Evolutionary conservation across 352 stramenopile genomes (phyloP).

Genomic region (Globisporangium yorkense): DNA sequence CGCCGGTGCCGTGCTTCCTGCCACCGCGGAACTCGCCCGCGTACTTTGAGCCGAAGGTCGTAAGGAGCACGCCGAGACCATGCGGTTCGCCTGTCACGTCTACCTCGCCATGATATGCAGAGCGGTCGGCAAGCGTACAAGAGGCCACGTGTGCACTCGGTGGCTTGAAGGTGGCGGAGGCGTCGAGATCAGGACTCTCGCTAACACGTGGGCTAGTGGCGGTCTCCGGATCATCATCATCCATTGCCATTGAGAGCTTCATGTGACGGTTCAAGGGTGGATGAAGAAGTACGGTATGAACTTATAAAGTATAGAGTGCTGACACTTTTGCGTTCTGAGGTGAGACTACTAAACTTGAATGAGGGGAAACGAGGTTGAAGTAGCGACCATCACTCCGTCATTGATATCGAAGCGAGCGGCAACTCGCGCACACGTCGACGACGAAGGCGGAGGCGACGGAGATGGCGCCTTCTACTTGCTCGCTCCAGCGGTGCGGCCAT

Average conservation of each 20-base stretch:
- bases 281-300: too few species aligned
- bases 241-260: neutral
- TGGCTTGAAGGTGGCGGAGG: neutral
- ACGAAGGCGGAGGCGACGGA: neutral
- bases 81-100: slow-evolving; percentile 18
- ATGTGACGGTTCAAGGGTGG: too few species aligned
- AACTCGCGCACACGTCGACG: neutral
- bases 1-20: slow-evolving; percentile 34
- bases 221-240: neutral
- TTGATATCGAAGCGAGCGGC: neutral
- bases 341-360: neutral
- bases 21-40: slow-evolving; percentile 26
- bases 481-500: neutral
- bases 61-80: slow-evolving; percentile 31
- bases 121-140: slow-evolving; percentile 18
- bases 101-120: slow-evolving; percentile 31
- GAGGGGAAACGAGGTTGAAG: neutral
- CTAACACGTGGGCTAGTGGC: neutral
- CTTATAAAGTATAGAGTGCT: too few species aligned
- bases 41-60: slow-evolving; percentile 29
- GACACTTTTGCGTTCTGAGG: neutral
- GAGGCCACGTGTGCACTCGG: slow-evolving; percentile 9
- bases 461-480: neutral
- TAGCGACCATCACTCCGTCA: slow-evolving; percentile 4
- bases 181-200: slow-evolving; percentile 1